Percentiles rank a stretch among this genome's conserved stretches.
Conservation (phyloP, 1,284 basidiomycete species). For the Rhodotorula sp. region DNA sequence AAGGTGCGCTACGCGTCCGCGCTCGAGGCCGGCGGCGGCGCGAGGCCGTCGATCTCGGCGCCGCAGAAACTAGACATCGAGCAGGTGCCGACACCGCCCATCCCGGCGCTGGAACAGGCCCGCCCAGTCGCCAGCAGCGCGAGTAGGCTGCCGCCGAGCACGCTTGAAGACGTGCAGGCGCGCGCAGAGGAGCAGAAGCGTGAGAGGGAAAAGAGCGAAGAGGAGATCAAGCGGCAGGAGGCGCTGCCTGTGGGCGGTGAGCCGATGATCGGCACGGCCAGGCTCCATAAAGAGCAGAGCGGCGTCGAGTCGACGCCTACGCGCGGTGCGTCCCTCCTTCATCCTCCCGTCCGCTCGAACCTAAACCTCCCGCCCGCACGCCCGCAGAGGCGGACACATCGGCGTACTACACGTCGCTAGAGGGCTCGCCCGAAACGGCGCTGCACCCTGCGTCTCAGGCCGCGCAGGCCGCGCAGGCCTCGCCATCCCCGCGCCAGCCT, state of each 20-base stretch:
- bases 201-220: neutral
- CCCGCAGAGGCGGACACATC: neutral
- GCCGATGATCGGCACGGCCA: no score
- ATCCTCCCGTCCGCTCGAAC: neutral
- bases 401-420: neutral
- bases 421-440: neutral
- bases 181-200: neutral
- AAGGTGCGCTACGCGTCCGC: neutral
- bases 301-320: neutral
- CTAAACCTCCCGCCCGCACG: neutral
- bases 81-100: neutral
- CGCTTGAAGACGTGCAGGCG: neutral
- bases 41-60: neutral
- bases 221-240: neutral
- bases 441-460: neutral
- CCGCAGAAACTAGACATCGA: neutral
- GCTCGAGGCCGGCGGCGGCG: neutral
- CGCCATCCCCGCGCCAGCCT: neutral
- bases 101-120: neutral
- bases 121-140: neutral
- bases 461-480: neutral
- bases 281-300: no score
- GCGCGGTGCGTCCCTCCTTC: neutral
- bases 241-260: neutral
- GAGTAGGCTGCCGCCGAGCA: neutral